Evolutionary conservation across 2,329 filamentous ascomycete genomes (phyloP).

Genomic region (Epichloe sibirici): DNA sequence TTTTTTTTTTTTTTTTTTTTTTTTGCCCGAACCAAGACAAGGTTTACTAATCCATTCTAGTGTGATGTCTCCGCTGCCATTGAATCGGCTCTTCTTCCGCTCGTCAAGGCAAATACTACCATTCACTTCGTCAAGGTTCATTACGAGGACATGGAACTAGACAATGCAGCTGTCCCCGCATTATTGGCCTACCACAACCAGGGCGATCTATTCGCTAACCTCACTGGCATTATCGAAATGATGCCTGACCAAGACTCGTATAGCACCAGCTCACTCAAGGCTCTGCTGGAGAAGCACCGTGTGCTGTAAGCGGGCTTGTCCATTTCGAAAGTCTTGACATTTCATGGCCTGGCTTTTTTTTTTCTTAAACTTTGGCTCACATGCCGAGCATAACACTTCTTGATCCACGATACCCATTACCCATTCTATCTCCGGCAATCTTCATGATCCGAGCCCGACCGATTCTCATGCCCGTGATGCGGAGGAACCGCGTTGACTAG

Average conservation of each 20-base stretch:
- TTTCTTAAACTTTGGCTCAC: not conserved
- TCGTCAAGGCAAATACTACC: constrained; percentile 58
- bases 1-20: constrained; percentile 13
- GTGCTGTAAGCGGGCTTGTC: constrained; percentile 29
- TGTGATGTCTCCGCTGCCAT: constrained; percentile 69
- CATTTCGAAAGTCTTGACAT: not conserved
- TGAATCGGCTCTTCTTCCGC: constrained; percentile 61
- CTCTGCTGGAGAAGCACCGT: constrained; percentile 38
- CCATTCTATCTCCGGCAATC: not conserved
- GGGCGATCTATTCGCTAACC: constrained; percentile 80
- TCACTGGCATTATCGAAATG: constrained; percentile 78
- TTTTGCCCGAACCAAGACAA: not conserved
- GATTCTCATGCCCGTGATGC: not conserved
- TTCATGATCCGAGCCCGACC: not conserved
- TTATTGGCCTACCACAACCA: constrained; percentile 77
- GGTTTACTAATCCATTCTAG: constrained; percentile 29
- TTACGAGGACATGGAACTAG: constrained; percentile 88
- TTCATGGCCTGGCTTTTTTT: not conserved
- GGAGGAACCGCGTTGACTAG: no score
- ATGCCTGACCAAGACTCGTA: constrained; percentile 59
- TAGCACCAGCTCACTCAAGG: constrained; percentile 38
- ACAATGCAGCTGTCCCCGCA: constrained; percentile 75
- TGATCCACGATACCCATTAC: constrained; percentile 1
- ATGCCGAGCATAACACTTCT: not conserved
- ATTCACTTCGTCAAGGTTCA: constrained; percentile 85